phyloP scores from a whole-genome alignment of 441 rosid species.

The Gossypium aridum region DNA sequence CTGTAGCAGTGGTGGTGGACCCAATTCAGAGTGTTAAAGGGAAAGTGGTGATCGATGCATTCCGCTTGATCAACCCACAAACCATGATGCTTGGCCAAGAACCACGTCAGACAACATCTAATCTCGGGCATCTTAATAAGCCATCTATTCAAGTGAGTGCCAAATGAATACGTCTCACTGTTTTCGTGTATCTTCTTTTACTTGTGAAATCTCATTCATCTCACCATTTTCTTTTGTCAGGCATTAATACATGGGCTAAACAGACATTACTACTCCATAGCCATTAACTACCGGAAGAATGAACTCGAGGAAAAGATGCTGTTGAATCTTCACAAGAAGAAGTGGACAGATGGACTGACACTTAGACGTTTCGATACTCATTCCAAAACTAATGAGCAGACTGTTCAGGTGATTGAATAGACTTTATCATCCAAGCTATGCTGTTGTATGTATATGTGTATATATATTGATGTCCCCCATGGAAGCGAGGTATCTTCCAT shows the following conservation, averaged over 20 bases:
- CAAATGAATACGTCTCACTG: not conserved
- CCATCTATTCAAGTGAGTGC: slow-evolving; percentile 85
- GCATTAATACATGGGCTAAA: slow-evolving; percentile 93
- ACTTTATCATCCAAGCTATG: not conserved
- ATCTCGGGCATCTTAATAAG: slow-evolving; percentile 93
- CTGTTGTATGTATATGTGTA: not conserved
- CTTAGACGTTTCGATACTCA: slow-evolving; percentile 81
- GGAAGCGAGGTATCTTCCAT: not conserved
- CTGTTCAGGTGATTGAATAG: slow-evolving; percentile 64
- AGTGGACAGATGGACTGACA: slow-evolving; percentile 94
- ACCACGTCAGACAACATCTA: slow-evolving; percentile 89
- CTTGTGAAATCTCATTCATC: not conserved
- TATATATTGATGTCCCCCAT: not conserved
- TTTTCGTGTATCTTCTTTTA: not conserved
- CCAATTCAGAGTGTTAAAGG: slow-evolving; percentile 98
- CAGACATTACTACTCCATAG: slow-evolving; percentile 94
- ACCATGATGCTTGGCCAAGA: slow-evolving; percentile 99
- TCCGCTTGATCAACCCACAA: slow-evolving; percentile 92
- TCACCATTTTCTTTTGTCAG: slow-evolving; percentile 29
- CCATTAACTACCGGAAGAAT: slow-evolving; percentile 94
- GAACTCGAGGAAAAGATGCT: slow-evolving; percentile 99
- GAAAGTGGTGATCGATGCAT: slow-evolving; percentile 97
- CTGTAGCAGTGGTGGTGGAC: slow-evolving; percentile 98
- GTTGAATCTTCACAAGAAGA: slow-evolving; percentile 97
- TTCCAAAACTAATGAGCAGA: slow-evolving; percentile 91